A percentile compares a stretch with the other conserved stretches of the same genome.
Conservation (phyloP, 78 protist species). For the Tieghemostelium lacteum region DNA sequence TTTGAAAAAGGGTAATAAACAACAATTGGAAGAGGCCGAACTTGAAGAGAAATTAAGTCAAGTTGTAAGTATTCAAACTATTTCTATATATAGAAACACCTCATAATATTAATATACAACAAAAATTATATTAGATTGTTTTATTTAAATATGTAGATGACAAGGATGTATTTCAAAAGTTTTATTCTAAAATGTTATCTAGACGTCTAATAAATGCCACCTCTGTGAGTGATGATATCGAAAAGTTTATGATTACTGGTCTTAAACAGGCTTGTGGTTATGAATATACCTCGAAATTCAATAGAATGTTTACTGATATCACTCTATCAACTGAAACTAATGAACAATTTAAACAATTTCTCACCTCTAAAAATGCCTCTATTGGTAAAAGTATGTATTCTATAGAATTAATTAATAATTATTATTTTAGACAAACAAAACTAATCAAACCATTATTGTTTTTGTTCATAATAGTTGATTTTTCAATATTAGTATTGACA, state of each 20-base stretch:
- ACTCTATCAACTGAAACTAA: constrained; percentile 77
- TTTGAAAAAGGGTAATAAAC: constrained; percentile 72
- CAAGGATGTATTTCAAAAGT: constrained; percentile 90
- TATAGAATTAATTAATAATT: neutral
- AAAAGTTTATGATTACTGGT: constrained; percentile 77
- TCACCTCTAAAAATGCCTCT: constrained; percentile 7
- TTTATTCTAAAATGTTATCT: constrained; percentile 83
- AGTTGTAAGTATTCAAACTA: constrained; percentile 33
- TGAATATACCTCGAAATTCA: constrained; percentile 83
- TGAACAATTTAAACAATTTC: constrained; percentile 61
- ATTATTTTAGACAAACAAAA: neutral
- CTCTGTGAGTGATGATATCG: constrained; percentile 86
- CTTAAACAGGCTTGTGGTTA: constrained; percentile 86
- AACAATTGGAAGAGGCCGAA: constrained; percentile 61
- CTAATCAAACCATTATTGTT: neutral
- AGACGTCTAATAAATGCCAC: constrained; percentile 80
- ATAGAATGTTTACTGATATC: constrained; percentile 88
- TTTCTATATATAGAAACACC: too few species aligned
- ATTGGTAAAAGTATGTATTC: constrained; percentile 42
- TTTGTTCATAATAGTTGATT: constrained; percentile 36
- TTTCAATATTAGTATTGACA: constrained; percentile 82
- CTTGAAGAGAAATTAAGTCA: constrained; percentile 84
- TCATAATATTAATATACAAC: neutral
- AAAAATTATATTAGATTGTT: constrained; percentile 43
- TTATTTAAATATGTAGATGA: constrained; percentile 89